Evolutionary conservation across 1,284 basidiomycete genomes (phyloP).

Genomic region (Cutaneotrichosporon cavernicola): DNA sequence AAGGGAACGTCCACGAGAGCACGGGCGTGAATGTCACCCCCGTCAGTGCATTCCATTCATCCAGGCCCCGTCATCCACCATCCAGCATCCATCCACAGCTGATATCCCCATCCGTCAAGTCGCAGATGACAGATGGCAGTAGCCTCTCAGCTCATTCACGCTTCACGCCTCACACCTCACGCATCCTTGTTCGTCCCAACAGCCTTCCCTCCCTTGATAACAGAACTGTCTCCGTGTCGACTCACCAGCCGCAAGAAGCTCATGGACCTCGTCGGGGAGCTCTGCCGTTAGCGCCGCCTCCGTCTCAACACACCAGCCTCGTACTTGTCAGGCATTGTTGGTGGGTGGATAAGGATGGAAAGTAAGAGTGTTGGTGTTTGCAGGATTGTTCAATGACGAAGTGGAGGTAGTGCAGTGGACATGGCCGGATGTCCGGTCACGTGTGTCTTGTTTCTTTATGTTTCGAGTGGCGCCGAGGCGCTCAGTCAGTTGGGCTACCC

Average conservation of each 20-base stretch:
- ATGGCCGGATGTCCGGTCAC: background rate
- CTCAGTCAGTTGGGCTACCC: no score
- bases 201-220: background rate
- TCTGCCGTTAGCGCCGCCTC: slow-evolving; percentile 5
- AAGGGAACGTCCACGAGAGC: no score
- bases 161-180: background rate
- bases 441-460: background rate
- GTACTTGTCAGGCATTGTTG: slow-evolving; percentile 5
- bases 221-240: background rate
- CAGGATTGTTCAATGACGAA: background rate
- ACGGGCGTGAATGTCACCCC: background rate
- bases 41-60: background rate
- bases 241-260: slow-evolving; percentile 7
- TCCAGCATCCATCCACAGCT: background rate
- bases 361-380: background rate
- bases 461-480: no score
- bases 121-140: no score
- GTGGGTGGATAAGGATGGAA: background rate
- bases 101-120: background rate
- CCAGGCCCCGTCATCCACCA: background rate
- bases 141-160: no score
- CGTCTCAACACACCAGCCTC: slow-evolving; percentile 1
- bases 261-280: slow-evolving; percentile 6
- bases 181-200: background rate
- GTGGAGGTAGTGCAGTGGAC: background rate